Percentiles rank a stretch among this genome's conserved stretches.
phyloP scores from a whole-genome alignment of 768 basidiomycete genomes.

The Mycena sanguinolenta region DNA sequence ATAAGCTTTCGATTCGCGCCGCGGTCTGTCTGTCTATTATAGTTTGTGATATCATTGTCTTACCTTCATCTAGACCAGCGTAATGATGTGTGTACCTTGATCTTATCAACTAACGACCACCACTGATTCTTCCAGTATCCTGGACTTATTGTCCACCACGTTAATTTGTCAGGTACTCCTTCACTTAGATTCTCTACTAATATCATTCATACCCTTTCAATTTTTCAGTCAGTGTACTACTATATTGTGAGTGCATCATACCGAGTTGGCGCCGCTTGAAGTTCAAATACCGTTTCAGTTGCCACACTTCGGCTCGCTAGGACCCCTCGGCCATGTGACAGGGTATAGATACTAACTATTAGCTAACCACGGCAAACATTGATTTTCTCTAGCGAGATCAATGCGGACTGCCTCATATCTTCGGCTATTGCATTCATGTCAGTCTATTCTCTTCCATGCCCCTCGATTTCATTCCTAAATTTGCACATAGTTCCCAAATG shows the following conservation, averaged over 20 bases:
- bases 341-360: background rate
- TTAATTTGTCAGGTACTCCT: background rate
- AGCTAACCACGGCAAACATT: background rate
- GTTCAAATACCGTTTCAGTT: background rate
- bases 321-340: background rate
- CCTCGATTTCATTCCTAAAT: background rate
- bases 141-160: background rate
- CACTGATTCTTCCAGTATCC: background rate
- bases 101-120: background rate
- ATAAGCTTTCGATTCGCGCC: background rate
- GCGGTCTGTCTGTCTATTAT: background rate
- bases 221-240: background rate
- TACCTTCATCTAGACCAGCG: background rate
- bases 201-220: background rate
- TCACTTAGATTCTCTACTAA: background rate
- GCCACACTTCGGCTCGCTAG: background rate
- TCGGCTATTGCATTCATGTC: no score
- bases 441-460: background rate
- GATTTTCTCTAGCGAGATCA: background rate
- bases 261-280: background rate
- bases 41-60: background rate
- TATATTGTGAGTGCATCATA: background rate
- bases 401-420: conserved; percentile 1
- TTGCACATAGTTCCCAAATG: background rate
- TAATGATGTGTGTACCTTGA: background rate